These are phyloP conservation scores for Elsinoe ampelina DNA, from an alignment of 2,329 filamentous ascomycete species.

Conservation along the genomic window DNA sequence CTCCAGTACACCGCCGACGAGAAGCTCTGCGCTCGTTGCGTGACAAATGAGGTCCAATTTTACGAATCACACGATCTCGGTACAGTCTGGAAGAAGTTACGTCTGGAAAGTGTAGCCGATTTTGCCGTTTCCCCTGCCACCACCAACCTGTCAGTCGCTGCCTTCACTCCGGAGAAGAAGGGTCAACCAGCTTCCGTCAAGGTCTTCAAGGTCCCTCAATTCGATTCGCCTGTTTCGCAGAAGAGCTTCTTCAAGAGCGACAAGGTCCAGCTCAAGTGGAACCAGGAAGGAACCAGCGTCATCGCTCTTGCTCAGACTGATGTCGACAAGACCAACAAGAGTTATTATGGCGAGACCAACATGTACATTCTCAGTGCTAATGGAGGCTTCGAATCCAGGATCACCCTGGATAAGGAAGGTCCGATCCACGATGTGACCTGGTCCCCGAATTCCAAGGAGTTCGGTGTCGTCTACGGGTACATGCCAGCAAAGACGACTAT, in stretches of 20 bases:
- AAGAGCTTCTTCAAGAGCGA: constrained; percentile 99
- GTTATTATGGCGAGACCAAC: constrained; percentile 97
- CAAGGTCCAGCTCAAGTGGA: constrained; percentile 99
- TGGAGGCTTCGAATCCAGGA: constrained; percentile 83
- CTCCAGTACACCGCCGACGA: constrained; percentile 94
- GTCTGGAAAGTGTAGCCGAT: constrained; percentile 79
- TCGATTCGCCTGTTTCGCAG: constrained; percentile 73
- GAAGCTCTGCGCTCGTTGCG: constrained; percentile 80
- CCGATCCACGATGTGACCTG: constrained; percentile 98
- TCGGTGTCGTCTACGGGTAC: constrained; percentile 93
- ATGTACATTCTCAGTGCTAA: constrained; percentile 90
- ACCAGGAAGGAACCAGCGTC: constrained; percentile 77
- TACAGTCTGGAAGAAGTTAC: constrained; percentile 90
- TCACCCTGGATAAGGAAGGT: constrained; percentile 90
- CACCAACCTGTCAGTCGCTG: constrained; percentile 81
- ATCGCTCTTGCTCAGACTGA: constrained; percentile 96
- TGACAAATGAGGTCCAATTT: constrained; percentile 97
- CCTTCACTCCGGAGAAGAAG: constrained; percentile 89
- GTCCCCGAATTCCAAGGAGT: constrained; percentile 96
- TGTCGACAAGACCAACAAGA: constrained; percentile 96
- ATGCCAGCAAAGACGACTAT: constrained; percentile 99
- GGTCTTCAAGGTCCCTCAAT: constrained; percentile 87
- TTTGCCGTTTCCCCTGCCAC: constrained; percentile 78
- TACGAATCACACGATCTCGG: constrained; percentile 79
- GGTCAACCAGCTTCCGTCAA: constrained; percentile 90